Evolutionary conservation across 2,329 filamentous ascomycete species (phyloP).

Genomic region (Seiridium cupressi): DNA sequence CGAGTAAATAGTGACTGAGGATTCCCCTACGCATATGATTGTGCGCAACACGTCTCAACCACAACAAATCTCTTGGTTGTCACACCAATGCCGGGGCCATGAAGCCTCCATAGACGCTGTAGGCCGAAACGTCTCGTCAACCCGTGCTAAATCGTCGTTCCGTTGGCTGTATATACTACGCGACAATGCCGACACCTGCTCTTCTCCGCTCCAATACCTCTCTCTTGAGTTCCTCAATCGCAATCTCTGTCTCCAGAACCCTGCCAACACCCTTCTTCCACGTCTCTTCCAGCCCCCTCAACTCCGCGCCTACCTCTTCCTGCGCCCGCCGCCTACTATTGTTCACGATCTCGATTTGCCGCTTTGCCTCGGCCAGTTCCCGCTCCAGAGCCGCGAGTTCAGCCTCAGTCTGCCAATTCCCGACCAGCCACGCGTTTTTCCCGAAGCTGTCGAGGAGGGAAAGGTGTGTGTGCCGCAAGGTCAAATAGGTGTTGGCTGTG

Average conservation of each 20-base stretch:
- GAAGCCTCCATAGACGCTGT: too few species aligned
- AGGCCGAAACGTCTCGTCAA: too few species aligned
- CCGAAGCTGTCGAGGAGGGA: conserved; percentile 76
- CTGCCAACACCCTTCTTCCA: conserved; percentile 79
- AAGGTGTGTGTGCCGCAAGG: conserved; percentile 54
- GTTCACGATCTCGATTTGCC: conserved; percentile 72
- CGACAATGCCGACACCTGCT: conserved; percentile 15
- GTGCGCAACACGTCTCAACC: too few species aligned
- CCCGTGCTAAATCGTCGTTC: too few species aligned
- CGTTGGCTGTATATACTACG: too few species aligned
- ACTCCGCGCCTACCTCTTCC: conserved; percentile 68
- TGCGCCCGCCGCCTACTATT: conserved; percentile 68
- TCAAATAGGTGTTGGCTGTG: conserved; percentile 50
- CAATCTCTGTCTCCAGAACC: conserved; percentile 84
- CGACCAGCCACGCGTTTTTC: conserved; percentile 87
- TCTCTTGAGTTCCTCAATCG: conserved; percentile 68
- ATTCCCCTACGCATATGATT: too few species aligned
- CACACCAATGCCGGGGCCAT: too few species aligned
- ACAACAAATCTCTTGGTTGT: too few species aligned
- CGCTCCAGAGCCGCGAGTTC: conserved; percentile 68
- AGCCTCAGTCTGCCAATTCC: conserved; percentile 77
- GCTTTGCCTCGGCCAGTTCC: conserved; percentile 67
- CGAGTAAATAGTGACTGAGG: too few species aligned
- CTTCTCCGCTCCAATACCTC: conserved; percentile 66
- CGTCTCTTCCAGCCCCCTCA: conserved; percentile 69